Conservation (phyloP, 2,329 filamentous ascomycete species). For the Phyllachora maydis region DNA sequence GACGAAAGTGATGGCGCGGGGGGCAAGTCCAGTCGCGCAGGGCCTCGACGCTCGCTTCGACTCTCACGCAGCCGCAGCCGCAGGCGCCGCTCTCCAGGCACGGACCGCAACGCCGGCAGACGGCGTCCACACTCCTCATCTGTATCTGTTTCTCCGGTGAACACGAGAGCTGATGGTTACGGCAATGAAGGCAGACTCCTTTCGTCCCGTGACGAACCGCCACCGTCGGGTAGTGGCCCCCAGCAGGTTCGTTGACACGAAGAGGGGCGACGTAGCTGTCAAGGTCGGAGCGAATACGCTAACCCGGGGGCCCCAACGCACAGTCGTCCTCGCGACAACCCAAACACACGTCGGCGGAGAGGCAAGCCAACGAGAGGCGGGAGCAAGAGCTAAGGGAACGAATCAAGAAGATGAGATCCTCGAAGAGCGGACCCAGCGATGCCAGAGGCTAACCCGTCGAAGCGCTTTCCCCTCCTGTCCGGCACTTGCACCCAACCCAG, state of each 20-base stretch:
- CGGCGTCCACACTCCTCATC: slow-evolving; percentile 15
- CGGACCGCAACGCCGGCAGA: slow-evolving; percentile 1
- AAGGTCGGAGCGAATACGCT: no score
- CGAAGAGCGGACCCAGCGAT: slow-evolving; percentile 17
- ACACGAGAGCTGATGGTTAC: slow-evolving; percentile 36
- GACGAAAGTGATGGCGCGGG: no score
- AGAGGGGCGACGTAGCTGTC: slow-evolving; percentile 12
- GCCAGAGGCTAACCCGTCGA: slow-evolving; percentile 24
- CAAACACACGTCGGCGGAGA: slow-evolving; percentile 9
- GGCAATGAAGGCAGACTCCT: slow-evolving; percentile 21
- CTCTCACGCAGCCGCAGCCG: slow-evolving; percentile 12
- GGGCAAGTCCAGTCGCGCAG: no score
- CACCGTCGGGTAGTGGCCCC: slow-evolving; percentile 4
- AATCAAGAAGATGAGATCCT: slow-evolving; percentile 33
- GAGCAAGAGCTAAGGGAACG: slow-evolving; percentile 29
- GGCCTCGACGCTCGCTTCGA: no score
- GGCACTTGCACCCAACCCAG: no score
- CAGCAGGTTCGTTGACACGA: slow-evolving; percentile 11
- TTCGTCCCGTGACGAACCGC: slow-evolving; percentile 11
- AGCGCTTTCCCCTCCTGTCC: no score
- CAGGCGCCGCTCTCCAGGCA: slow-evolving; percentile 10
- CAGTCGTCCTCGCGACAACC: no score
- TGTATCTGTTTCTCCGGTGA: slow-evolving; percentile 24
- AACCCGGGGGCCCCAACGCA: no score
- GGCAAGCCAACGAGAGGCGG: slow-evolving; percentile 20